phyloP scores from a whole-genome alignment of 2,329 filamentous ascomycete genomes.

The Thielaviopsis musarum region DNA sequence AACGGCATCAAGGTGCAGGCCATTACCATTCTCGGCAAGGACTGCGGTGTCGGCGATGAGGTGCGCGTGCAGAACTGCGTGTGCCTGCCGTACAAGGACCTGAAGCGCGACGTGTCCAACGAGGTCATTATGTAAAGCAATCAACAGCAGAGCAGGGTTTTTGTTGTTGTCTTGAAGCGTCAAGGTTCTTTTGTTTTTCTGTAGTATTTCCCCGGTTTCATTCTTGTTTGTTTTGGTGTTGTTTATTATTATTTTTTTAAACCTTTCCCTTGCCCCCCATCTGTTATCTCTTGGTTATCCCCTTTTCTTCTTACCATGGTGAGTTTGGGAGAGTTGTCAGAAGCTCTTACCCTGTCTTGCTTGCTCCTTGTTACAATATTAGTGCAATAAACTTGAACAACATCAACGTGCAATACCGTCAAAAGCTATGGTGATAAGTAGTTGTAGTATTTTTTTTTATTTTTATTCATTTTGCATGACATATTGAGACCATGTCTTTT shows the following conservation, averaged over 20 bases:
- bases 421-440: no score
- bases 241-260: no score
- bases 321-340: no score
- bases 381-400: background rate
- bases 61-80: slow-evolving; percentile 95
- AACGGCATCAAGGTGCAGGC: slow-evolving; percentile 97
- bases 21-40: slow-evolving; percentile 93
- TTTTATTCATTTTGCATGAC: background rate
- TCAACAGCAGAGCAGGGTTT: background rate
- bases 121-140: slow-evolving; percentile 76
- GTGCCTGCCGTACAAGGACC: slow-evolving; percentile 91
- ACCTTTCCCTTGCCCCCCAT: no score
- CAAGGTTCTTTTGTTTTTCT: background rate
- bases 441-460: background rate
- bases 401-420: background rate
- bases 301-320: background rate
- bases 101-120: slow-evolving; percentile 85
- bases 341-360: background rate
- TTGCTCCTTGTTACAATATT: background rate
- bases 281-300: background rate
- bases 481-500: no score
- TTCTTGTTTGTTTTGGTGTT: no score
- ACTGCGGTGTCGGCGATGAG: slow-evolving; percentile 86
- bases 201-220: no score
- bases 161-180: background rate